Conservation (phyloP, 2,329 filamentous ascomycete species). For the Hymenoscyphus repandus region DNA sequence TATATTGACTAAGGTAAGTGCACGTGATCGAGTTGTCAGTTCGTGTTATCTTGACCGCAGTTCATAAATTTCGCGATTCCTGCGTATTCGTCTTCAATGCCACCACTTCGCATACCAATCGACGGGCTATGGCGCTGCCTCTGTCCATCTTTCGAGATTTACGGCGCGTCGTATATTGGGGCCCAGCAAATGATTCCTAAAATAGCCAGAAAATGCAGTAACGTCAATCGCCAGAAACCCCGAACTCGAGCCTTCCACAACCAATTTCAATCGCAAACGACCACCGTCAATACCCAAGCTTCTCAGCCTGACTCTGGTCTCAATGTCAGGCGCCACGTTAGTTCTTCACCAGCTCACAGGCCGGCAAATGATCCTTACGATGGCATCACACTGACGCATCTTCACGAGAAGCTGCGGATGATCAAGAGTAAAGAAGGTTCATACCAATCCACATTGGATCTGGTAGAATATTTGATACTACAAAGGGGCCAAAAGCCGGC, state of each 20-base stretch:
- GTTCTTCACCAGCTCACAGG: neutral
- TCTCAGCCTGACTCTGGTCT: neutral
- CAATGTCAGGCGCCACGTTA: neutral
- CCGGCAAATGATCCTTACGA: neutral
- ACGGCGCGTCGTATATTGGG: slow-evolving; percentile 29
- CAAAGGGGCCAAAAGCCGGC: slow-evolving; percentile 51
- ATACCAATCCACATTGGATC: slow-evolving; percentile 35
- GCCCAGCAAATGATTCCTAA: neutral
- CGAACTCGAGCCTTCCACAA: slow-evolving; percentile 15
- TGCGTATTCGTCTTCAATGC: slow-evolving; percentile 26
- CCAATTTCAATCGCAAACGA: slow-evolving; percentile 10
- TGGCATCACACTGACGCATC: neutral
- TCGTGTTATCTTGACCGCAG: neutral
- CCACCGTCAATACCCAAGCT: slow-evolving; percentile 19
- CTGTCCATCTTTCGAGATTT: slow-evolving; percentile 49
- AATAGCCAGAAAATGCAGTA: slow-evolving; percentile 3
- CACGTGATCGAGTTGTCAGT: neutral
- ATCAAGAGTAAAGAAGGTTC: slow-evolving; percentile 34
- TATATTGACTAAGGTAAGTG: neutral
- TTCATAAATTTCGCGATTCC: neutral
- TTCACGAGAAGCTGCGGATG: slow-evolving; percentile 45
- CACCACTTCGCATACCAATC: slow-evolving; percentile 32
- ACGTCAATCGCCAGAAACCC: neutral
- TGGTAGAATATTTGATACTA: slow-evolving; percentile 55
- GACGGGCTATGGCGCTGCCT: slow-evolving; percentile 62